Conservation (phyloP, 2,329 filamentous ascomycete species). For the Pseudogymnoascus verrucosus region DNA sequence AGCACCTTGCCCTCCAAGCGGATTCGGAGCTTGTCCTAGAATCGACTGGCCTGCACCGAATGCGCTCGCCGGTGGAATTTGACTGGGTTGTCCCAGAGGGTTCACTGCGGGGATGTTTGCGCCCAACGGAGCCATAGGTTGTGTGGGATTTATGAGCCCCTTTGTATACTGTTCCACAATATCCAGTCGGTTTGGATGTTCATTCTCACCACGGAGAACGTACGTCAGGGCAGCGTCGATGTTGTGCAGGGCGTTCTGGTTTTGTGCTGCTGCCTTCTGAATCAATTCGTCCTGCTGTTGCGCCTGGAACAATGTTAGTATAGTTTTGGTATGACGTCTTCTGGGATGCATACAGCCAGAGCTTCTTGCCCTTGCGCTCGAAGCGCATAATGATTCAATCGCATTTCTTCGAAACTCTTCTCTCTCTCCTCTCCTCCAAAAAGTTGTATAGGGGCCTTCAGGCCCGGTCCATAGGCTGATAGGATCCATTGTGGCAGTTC, state of each 20-base stretch:
- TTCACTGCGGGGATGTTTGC: constrained; percentile 15
- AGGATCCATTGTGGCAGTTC: constrained; percentile 79
- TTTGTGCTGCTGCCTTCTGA: constrained; percentile 59
- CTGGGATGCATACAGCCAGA: constrained; percentile 21
- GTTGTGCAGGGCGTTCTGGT: constrained; percentile 61
- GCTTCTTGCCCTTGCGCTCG: constrained; percentile 26
- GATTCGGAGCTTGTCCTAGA: constrained; percentile 29
- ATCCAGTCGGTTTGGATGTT: constrained; percentile 69
- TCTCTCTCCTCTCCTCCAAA: constrained; percentile 74
- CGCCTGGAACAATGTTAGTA: constrained; percentile 36
- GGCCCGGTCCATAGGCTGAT: constrained; percentile 74
- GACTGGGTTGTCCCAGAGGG: constrained; percentile 26
- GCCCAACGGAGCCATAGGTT: background rate
- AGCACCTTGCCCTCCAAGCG: constrained; percentile 24
- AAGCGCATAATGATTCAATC: constrained; percentile 63
- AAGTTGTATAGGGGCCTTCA: constrained; percentile 69
- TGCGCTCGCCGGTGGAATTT: constrained; percentile 17
- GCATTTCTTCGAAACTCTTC: constrained; percentile 81
- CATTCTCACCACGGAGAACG: constrained; percentile 55
- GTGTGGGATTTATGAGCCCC: constrained; percentile 24
- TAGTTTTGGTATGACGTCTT: background rate
- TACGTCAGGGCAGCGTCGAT: constrained; percentile 65
- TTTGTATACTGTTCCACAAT: constrained; percentile 41
- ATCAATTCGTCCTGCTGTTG: constrained; percentile 54
- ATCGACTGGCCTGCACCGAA: constrained; percentile 33